Evolutionary conservation across 768 basidiomycete species (phyloP), one percentile per base, ranked within the genome.

Genomic region (Hirschioporus abietinus): DNA sequence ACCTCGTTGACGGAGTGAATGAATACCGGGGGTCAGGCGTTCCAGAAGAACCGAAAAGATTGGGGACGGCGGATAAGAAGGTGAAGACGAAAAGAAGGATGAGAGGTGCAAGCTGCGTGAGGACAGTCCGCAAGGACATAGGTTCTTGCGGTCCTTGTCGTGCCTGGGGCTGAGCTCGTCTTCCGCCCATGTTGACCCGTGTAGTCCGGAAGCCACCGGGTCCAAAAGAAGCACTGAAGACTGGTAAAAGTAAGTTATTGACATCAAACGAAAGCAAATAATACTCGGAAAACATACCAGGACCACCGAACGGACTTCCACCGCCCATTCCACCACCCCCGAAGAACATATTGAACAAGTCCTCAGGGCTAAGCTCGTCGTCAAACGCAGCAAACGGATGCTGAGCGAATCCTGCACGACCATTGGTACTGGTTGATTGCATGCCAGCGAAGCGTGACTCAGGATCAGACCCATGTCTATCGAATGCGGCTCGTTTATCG

Each of bases 321-420:
- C 79, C 83, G 30, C 80, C 82, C 66, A 81, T 83, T 0, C 84
- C 83, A 23, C 83, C 86, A 25, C 91, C 91, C 20, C 94, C 94
- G 75, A 99, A 99, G 86, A 99, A 97, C 92, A 96, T 95, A 74
- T 98, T 96, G 81, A 99, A 99, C 66, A 99, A 75, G 67, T 98
- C 96, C 78, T 98, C 96, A 6, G 96, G 95, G 66, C 91, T 95
- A 71, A 99, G 81, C 78, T 98, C 96, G 65, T 87, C 87, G 15
- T 92, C 91, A 72, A 90, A 92, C 1, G 83, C 79, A 20, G 80
- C 80, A 15, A 52, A 52, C 20, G 42, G 42, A 52, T 52, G 42
- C 1, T 78, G 70, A 6, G 66, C 71, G 66, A 88, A 90, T 17
- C 81, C 78, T 23, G 81, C 78, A 75, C 86, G 89, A 15, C 83